These are phyloP conservation scores for Pichia sp. DNA, from an alignment of 1,139 yeast genomes.

Conservation along the genomic window DNA sequence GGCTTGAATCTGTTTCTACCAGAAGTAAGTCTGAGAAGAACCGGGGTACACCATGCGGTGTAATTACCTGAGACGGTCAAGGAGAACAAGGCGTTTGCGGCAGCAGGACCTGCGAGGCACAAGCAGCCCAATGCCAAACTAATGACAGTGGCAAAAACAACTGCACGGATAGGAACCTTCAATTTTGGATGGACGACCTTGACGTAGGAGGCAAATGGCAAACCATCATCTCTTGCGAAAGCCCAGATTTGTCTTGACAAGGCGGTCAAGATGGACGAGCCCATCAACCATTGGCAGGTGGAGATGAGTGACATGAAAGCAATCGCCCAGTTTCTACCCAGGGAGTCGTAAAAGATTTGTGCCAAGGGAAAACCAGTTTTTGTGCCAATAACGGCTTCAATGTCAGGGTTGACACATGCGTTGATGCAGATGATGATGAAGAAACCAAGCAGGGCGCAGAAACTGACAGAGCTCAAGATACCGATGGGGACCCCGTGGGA, in stretches of 20 bases:
- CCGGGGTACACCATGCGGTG: conserved; percentile 45
- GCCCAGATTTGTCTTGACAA: conserved; percentile 53
- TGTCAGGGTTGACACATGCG: conserved; percentile 54
- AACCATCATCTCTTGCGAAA: conserved; percentile 49
- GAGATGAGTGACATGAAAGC: conserved; percentile 61
- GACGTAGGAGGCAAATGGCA: conserved; percentile 44
- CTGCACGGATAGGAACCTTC: conserved; percentile 61
- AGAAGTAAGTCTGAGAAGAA: conserved; percentile 40
- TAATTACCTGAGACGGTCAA: conserved; percentile 44
- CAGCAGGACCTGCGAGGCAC: conserved; percentile 36
- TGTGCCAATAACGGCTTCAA: conserved; percentile 41
- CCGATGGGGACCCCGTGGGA: conserved; percentile 69
- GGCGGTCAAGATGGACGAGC: conserved; percentile 51
- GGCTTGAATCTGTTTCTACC: conserved; percentile 38
- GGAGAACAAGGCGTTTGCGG: conserved; percentile 43
- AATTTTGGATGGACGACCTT: conserved; percentile 52
- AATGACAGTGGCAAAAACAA: conserved; percentile 48
- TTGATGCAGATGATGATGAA: conserved; percentile 50
- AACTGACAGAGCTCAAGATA: conserved; percentile 52
- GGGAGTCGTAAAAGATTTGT: conserved; percentile 57
- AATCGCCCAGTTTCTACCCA: conserved; percentile 69
- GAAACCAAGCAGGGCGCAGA: conserved; percentile 61
- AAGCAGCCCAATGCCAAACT: conserved; percentile 40
- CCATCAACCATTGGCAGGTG: conserved; percentile 64
- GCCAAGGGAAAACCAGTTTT: conserved; percentile 57